Percentiles rank a stretch among this genome's conserved stretches.
phyloP scores from a whole-genome alignment of 495 filamentous ascomycete genomes.

The Neurospora terricola region DNA sequence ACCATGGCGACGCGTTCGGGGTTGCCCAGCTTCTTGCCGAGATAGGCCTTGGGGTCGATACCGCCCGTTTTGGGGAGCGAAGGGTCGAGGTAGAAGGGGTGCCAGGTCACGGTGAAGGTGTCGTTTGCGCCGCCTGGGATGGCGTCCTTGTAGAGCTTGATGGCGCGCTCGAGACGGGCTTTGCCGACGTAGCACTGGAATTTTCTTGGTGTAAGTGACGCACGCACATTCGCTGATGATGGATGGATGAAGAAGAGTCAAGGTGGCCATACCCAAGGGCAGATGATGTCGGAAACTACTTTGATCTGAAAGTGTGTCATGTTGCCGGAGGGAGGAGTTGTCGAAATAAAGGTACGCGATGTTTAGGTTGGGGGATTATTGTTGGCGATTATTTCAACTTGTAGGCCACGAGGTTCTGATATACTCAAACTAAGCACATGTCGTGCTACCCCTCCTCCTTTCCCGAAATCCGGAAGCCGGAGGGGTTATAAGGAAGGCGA shows the following conservation, averaged over 20 bases:
- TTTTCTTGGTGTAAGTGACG: background rate
- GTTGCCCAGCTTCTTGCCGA: constrained; percentile 28
- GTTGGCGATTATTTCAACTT: background rate
- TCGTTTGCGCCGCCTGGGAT: constrained; percentile 49
- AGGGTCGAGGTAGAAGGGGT: constrained; percentile 74
- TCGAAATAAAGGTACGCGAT: background rate
- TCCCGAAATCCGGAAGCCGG: background rate
- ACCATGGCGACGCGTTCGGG: constrained; percentile 46
- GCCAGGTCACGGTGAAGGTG: constrained; percentile 63
- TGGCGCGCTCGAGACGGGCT: constrained; percentile 60
- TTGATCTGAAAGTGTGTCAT: constrained; percentile 76
- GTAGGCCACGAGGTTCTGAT: background rate
- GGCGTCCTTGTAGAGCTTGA: constrained; percentile 48
- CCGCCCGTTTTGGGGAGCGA: constrained; percentile 34
- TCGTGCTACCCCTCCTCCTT: background rate
- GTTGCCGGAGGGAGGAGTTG: background rate
- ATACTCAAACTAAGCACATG: background rate
- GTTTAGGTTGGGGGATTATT: background rate
- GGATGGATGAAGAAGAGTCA: background rate
- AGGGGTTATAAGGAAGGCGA: background rate
- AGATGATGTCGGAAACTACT: constrained; percentile 68
- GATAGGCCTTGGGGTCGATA: constrained; percentile 12
- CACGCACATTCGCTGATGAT: background rate
- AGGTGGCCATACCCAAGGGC: constrained; percentile 53
- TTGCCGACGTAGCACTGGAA: constrained; percentile 72